These are phyloP conservation scores for Amylocarpus encephaloides DNA, from an alignment of 2,329 filamentous ascomycete species.

Conservation along the genomic window DNA sequence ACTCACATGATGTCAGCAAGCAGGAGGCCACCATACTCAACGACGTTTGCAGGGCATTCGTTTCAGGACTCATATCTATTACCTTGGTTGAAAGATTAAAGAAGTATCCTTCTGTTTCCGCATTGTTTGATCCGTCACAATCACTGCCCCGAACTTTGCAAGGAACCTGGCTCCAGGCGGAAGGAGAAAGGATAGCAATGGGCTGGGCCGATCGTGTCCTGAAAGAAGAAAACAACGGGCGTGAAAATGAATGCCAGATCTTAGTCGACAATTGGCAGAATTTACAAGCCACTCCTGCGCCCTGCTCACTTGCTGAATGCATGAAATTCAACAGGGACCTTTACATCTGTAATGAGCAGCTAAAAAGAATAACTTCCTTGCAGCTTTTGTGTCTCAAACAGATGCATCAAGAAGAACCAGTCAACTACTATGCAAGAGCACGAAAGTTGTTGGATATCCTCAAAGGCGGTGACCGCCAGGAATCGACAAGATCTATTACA, in stretches of 20 bases:
- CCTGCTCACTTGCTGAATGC: slow-evolving; percentile 36
- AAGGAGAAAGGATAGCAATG: slow-evolving; percentile 49
- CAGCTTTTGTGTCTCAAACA: slow-evolving; percentile 50
- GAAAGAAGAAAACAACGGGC: slow-evolving; percentile 32
- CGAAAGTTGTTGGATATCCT: slow-evolving; percentile 36
- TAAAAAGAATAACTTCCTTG: slow-evolving; percentile 47
- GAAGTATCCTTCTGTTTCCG: slow-evolving; percentile 41
- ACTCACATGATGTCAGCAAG: slow-evolving; percentile 19
- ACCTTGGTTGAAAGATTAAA: slow-evolving; percentile 40
- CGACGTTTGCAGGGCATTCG: slow-evolving; percentile 46
- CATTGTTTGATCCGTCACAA: slow-evolving; percentile 28
- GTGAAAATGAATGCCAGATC: slow-evolving; percentile 34
- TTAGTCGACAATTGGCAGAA: slow-evolving; percentile 41
- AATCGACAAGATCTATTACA: slow-evolving; percentile 19
- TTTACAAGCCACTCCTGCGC: slow-evolving; percentile 31
- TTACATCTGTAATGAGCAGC: slow-evolving; percentile 39
- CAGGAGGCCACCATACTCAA: slow-evolving; percentile 45
- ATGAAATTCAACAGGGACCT: slow-evolving; percentile 48
- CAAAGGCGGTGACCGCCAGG: slow-evolving; percentile 20
- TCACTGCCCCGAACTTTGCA: slow-evolving; percentile 40
- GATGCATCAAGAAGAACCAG: slow-evolving; percentile 44
- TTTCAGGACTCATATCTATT: slow-evolving; percentile 46
- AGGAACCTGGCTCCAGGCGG: slow-evolving; percentile 47
- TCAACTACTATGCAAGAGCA: slow-evolving; percentile 43
- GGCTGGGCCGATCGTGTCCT: slow-evolving; percentile 37